Percentiles rank a stretch among this genome's conserved stretches.
Conservation (phyloP, 2,329 filamentous ascomycete genomes). For the Aaosphaeria pasadenensis region DNA sequence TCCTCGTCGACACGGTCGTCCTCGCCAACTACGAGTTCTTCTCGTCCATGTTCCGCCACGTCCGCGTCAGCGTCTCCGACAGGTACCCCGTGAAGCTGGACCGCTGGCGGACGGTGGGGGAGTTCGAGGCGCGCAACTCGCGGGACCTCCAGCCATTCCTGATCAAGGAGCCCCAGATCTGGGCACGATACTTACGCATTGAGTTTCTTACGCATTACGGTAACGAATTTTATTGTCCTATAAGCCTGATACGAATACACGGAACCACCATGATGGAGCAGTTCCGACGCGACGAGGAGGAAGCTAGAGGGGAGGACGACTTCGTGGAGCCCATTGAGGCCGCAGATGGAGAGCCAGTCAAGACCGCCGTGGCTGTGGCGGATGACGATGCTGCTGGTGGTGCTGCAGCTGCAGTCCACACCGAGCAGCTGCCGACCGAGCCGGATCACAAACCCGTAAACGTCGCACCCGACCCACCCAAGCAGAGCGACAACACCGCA, state of each 20-base stretch:
- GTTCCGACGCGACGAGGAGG: conserved; percentile 81
- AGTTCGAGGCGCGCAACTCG: conserved; percentile 87
- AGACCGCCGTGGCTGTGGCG: conserved; percentile 30
- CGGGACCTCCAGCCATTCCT: conserved; percentile 93
- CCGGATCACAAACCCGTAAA: background rate
- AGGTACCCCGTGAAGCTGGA: conserved; percentile 89
- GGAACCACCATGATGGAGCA: conserved; percentile 94
- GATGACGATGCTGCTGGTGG: conserved; percentile 25
- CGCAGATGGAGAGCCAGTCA: conserved; percentile 34
- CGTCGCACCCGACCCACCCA: background rate
- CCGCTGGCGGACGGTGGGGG: conserved; percentile 85
- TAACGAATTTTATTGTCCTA: conserved; percentile 92
- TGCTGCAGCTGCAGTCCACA: conserved; percentile 6
- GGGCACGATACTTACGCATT: conserved; percentile 87
- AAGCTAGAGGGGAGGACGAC: conserved; percentile 54
- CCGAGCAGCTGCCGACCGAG: conserved; percentile 16
- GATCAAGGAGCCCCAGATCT: conserved; percentile 91
- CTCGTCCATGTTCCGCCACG: conserved; percentile 90
- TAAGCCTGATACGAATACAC: conserved; percentile 87
- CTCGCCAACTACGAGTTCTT: conserved; percentile 99
- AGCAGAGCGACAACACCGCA: background rate
- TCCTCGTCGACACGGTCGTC: conserved; percentile 91
- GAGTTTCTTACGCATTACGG: conserved; percentile 94
- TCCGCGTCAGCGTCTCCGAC: conserved; percentile 89
- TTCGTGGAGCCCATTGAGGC: conserved; percentile 59